Base-by-base conservation (phyloP, 352 stramenopile species). In the Bremia lactucae region DNA sequence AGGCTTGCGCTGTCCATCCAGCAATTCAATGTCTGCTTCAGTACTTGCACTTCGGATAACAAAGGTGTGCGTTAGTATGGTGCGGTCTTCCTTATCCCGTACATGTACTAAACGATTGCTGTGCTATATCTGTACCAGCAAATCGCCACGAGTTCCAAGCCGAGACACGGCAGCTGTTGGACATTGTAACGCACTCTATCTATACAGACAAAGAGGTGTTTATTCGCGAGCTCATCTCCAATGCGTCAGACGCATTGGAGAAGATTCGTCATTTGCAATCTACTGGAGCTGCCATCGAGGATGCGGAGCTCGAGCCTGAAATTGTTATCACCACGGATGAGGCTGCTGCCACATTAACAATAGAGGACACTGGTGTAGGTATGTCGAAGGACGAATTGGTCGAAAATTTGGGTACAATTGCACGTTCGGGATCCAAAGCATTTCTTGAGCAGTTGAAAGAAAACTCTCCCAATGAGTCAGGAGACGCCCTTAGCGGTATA, bases 131-230 rank as follows among this genome's bases (percentile, higher is more conserved):
- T 39, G 9, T 31, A 49, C 24, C 25, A 24, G 9, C 29, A 80
- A 56, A 93, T 40, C 73, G 69, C 36, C 75, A 87, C 48, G 87
- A 96, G 55, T 98, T 98, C 66, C 84, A 97, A 57, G 89, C 93
- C 14, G 93, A 98, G 59, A 98, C 91, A 37, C 83, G 82, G 15
- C 89, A 97, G 64, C 66, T 98, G 47, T 55, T 98, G 31, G 92
- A 98, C 57, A 98, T 98, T 48, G 96, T 99, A 47, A 99, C 95
- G 6, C 91, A 99, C 69, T 98, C 96, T 13, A 95, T 99, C 44
- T 99, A 99, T 74, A 99, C 96, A 22, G 95, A 99, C 69, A 98
- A 98, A 72, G 95, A 99, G 49, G 92, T 99, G 1, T 99, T 99
- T 66, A 72, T 99, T 19, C 81, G 95, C 29, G 96, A 99, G 65